These are phyloP conservation scores for Pulveroboletus frians DNA, from an alignment of 768 basidiomycete species.

Conservation along the genomic window DNA sequence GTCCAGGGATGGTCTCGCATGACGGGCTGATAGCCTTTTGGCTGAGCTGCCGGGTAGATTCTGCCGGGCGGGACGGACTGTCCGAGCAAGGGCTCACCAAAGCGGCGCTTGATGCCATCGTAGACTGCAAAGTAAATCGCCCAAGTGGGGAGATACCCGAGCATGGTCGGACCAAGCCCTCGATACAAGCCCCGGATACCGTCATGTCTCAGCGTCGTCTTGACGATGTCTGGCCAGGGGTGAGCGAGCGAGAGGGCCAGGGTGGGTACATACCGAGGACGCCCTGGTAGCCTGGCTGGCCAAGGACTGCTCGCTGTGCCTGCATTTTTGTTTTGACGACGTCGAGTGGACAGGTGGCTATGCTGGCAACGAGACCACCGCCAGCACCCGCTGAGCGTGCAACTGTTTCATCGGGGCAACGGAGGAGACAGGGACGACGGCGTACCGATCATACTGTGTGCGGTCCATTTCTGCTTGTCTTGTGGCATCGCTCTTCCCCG, in stretches of 20 bases:
- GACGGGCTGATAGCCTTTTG: slow-evolving; percentile 79
- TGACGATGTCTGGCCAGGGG: slow-evolving; percentile 44
- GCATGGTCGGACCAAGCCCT: slow-evolving; percentile 93
- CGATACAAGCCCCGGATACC: slow-evolving; percentile 91
- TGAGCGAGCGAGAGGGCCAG: slow-evolving; percentile 11
- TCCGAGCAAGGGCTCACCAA: slow-evolving; percentile 63
- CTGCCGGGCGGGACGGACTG: slow-evolving; percentile 34
- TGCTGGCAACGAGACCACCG: slow-evolving; percentile 85
- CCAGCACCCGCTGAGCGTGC: slow-evolving; percentile 76
- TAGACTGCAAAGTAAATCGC: slow-evolving; percentile 98
- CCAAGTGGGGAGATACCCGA: slow-evolving; percentile 98
- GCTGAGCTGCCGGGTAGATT: slow-evolving; percentile 77
- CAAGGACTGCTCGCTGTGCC: slow-evolving; percentile 74
- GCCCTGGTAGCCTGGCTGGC: slow-evolving; percentile 71
- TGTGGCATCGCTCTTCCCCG: slow-evolving; percentile 66
- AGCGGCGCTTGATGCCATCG: slow-evolving; percentile 85
- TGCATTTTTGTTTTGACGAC: slow-evolving; percentile 97
- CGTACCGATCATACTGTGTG: slow-evolving; percentile 80
- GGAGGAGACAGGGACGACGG: slow-evolving; percentile 18
- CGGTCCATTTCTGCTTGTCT: slow-evolving; percentile 58
- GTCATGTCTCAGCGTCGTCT: slow-evolving; percentile 52
- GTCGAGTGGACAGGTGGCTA: slow-evolving; percentile 95
- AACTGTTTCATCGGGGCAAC: neutral
- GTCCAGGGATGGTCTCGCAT: slow-evolving; percentile 81
- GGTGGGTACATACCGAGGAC: slow-evolving; percentile 52